Conservation (phyloP, 176 grass and related monocot species). For the Puccinellia tenuiflora region DNA sequence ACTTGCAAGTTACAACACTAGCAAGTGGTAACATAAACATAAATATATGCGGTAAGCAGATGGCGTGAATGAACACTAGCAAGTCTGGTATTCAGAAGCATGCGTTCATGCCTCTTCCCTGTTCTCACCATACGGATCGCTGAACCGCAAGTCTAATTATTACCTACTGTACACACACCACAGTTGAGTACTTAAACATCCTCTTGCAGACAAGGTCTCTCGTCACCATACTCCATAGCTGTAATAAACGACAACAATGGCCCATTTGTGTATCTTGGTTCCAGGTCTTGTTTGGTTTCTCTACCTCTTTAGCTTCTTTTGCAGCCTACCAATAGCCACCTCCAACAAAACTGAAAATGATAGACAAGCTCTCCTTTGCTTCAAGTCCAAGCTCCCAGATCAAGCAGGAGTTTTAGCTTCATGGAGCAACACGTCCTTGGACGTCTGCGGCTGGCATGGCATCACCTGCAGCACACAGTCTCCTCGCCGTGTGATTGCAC, state of each 20-base stretch:
- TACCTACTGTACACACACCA: too few relatives aligned
- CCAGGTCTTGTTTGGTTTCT: background rate
- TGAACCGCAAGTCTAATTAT: background rate
- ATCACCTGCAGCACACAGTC: background rate
- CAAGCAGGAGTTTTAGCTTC: background rate
- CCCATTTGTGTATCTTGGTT: background rate
- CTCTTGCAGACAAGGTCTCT: background rate
- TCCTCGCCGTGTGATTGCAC: background rate
- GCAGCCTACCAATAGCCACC: background rate
- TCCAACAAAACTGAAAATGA: background rate
- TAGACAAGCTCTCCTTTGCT: slow-evolving; percentile 34
- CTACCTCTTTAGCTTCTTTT: background rate
- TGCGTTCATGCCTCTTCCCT: background rate
- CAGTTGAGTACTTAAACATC: background rate
- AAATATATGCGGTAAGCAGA: too few relatives aligned
- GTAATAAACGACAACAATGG: background rate
- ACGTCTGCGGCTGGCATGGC: slow-evolving; percentile 39
- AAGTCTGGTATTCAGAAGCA: background rate
- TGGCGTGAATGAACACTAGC: background rate
- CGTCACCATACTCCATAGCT: background rate
- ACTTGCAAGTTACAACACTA: background rate
- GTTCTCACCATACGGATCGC: background rate
- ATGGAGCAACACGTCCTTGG: slow-evolving; percentile 38
- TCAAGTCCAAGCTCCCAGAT: too few relatives aligned
- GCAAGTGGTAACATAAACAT: too few relatives aligned